A percentile compares a stretch with the other conserved stretches of the same genome.
phyloP scores from a whole-genome alignment of 2,329 filamentous ascomycete species.

The Ustulina deusta region DNA sequence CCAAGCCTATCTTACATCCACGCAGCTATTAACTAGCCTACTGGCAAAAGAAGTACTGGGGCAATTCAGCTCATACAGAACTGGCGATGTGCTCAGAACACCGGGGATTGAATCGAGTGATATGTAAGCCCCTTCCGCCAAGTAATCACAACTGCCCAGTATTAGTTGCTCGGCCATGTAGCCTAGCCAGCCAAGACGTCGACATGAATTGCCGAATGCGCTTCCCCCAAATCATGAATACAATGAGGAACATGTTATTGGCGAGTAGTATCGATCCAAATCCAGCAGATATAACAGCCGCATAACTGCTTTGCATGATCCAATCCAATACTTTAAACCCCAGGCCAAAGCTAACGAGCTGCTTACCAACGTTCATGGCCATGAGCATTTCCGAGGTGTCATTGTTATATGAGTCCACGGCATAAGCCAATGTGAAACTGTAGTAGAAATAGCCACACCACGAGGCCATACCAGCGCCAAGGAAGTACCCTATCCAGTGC shows the following conservation, averaged over 20 bases:
- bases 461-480: conserved; percentile 61
- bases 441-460: conserved; percentile 67
- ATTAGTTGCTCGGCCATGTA: conserved; percentile 52
- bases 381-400: conserved; percentile 74
- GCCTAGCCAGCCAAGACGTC: conserved; percentile 60
- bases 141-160: background rate
- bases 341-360: conserved; percentile 67
- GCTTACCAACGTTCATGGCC: conserved; percentile 68
- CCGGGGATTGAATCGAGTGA: background rate
- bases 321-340: conserved; percentile 63
- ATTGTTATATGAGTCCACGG: conserved; percentile 68
- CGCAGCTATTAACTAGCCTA: no score
- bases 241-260: conserved; percentile 61
- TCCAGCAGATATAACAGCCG: conserved; percentile 63
- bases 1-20: background rate
- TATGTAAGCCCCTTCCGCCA: background rate
- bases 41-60: no score
- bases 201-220: conserved; percentile 58
- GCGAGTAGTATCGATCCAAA: conserved; percentile 61
- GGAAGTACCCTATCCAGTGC: conserved; percentile 62
- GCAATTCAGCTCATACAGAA: no score
- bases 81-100: no score
- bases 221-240: conserved; percentile 66
- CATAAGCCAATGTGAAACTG: conserved; percentile 70
- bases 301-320: conserved; percentile 62